phyloP scores from a whole-genome alignment of 441 rosid genomes.

The Oxalis stricta region DNA sequence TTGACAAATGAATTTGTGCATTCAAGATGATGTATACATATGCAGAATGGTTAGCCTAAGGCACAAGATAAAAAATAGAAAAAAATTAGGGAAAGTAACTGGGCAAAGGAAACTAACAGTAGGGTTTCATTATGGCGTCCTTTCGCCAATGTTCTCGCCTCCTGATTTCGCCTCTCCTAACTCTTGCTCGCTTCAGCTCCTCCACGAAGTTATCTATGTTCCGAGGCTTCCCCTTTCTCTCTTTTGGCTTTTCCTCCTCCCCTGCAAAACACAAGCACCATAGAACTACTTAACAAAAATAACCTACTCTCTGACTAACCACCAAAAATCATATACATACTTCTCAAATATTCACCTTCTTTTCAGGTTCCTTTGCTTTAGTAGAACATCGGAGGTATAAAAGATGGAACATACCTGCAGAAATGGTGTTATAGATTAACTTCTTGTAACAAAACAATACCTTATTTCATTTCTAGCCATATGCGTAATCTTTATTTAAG shows the following conservation, averaged over 20 bases:
- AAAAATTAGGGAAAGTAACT: too few species aligned
- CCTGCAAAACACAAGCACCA: slow-evolving; percentile 24
- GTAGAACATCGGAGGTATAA: slow-evolving; percentile 82
- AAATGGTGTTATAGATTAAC: slow-evolving; percentile 26
- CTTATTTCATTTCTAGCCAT: slow-evolving; percentile 1
- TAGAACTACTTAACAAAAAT: slow-evolving; percentile 4
- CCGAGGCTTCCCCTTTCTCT: slow-evolving; percentile 74
- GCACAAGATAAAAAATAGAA: too few species aligned
- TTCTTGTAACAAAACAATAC: slow-evolving; percentile 19
- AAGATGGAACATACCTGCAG: slow-evolving; percentile 98
- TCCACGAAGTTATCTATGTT: slow-evolving; percentile 96
- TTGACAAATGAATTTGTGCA: background rate
- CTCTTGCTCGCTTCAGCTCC: slow-evolving; percentile 98
- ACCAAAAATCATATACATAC: background rate
- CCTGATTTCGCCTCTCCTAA: slow-evolving; percentile 90
- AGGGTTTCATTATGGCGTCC: slow-evolving; percentile 55
- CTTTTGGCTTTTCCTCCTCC: slow-evolving; percentile 74
- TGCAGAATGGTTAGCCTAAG: background rate
- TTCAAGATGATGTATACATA: background rate
- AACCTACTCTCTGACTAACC: slow-evolving; percentile 4
- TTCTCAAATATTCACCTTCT: slow-evolving; percentile 42
- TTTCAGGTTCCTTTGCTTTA: slow-evolving; percentile 82
- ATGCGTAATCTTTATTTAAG: too few species aligned
- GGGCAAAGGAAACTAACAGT: slow-evolving; percentile 46
- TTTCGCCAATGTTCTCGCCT: slow-evolving; percentile 77